Base-by-base conservation (phyloP, 257 asterid species). In the Solanum habrochaites region DNA sequence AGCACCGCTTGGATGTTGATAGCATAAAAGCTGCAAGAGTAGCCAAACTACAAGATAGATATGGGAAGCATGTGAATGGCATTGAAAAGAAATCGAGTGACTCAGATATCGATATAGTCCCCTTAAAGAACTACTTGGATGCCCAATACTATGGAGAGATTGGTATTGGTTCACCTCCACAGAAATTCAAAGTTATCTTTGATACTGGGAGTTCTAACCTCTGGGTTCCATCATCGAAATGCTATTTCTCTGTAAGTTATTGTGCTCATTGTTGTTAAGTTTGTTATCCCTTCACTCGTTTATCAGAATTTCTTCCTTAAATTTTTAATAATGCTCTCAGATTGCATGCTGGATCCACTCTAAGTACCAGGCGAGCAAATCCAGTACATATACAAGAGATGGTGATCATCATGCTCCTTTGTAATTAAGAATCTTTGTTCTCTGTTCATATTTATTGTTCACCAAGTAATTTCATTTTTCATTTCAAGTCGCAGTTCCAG, bases 191-290 rank as follows among this genome's bases (percentile, higher is more conserved):
- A 11, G 98, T 97, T 89, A 87, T 97, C 86, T 97, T 96, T 86
- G 99, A 97, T 84, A 97, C 99, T 4, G 99, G 99, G 86, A 97
- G 99, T 86, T 95, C 99, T 78, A 94, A 97, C 88, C 95, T 97
- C 18, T 97, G 99, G 99, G 98, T 97, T 86, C 99, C 99, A 15
- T 97, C 99, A 12, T 83, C 99, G 2, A 95, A 92, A 90, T 97
- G 99, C 83, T 97, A 92, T 83, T 94, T 96, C 89, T 97, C 99
- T 14, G 99, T 97, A 91, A 93, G 99, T 93, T 86, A 45, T 82
- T 86, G 62, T 82, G 58, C 87, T 82, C 35, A 37, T 27, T 70
- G 11, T 74, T 37, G 31, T 75, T 87, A 75, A 43, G 47, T 86
- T 73, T 9, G 42, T 77, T 60, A 60, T 81, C 37, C 32, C 47